These are phyloP conservation scores for Saturnispora besseyi DNA, from an alignment of 805 yeast species.

Conservation along the genomic window DNA sequence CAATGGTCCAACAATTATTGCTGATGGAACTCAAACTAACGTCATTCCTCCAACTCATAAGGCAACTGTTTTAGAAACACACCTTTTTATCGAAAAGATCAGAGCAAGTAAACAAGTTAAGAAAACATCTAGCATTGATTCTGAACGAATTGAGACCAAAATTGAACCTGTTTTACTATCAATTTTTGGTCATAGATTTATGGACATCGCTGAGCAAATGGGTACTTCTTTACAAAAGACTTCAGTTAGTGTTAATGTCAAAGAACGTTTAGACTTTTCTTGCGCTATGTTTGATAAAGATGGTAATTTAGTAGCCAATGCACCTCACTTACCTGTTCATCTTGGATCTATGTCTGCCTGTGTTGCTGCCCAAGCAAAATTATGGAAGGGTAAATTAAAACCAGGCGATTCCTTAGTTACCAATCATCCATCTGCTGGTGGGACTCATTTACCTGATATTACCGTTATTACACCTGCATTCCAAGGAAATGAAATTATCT, in stretches of 20 bases:
- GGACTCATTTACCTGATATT: slow-evolving; percentile 83
- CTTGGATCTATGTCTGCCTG: slow-evolving; percentile 82
- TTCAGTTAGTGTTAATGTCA: slow-evolving; percentile 73
- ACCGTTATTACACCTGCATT: slow-evolving; percentile 90
- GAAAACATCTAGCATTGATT: slow-evolving; percentile 4
- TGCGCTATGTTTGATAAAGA: slow-evolving; percentile 72
- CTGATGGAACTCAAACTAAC: slow-evolving; percentile 77
- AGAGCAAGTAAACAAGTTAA: slow-evolving; percentile 13
- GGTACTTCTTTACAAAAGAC: slow-evolving; percentile 73
- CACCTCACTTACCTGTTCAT: slow-evolving; percentile 85
- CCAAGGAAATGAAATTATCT: slow-evolving; percentile 50
- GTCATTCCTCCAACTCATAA: slow-evolving; percentile 53
- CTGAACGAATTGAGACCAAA: slow-evolving; percentile 9
- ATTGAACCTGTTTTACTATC: slow-evolving; percentile 68
- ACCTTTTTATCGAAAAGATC: slow-evolving; percentile 31
- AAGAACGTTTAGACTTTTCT: slow-evolving; percentile 74
- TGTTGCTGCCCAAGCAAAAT: slow-evolving; percentile 51
- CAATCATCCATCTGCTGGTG: slow-evolving; percentile 79
- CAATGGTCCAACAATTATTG: slow-evolving; percentile 66
- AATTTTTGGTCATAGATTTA: slow-evolving; percentile 73
- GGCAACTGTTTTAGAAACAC: slow-evolving; percentile 52
- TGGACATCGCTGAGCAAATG: slow-evolving; percentile 91
- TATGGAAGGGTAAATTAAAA: slow-evolving; percentile 55
- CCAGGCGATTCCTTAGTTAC: slow-evolving; percentile 73
- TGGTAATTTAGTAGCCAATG: slow-evolving; percentile 80